Base-by-base conservation (phyloP, 225 moss, liverwort and hornwort genomes). In the Pseudisothecium myosuroides region DNA sequence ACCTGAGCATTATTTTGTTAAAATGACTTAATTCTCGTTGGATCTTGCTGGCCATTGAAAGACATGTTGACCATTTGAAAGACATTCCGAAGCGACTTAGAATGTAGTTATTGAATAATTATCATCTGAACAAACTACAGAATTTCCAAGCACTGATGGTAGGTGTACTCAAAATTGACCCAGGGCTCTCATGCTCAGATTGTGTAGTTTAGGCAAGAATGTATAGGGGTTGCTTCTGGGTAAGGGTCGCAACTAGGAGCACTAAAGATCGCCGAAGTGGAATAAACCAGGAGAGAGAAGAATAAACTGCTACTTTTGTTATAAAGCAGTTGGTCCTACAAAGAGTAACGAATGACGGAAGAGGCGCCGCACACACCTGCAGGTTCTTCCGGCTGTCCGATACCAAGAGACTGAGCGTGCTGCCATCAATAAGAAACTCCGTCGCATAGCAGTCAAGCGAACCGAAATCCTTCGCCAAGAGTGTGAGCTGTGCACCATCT, bases 381-480 rank as follows among this genome's bases (percentile, higher is more conserved):
- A 99, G 89, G 76, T 99, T 99, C 87, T 96, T 95, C 83, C 92
- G 92, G 90, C 96, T 97, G 83, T 99, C 99, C 86, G 99, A 99
- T 31, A 97, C 99, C 76, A 99, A 90, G n/a, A 99, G 97, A 94
- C 97, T 97, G n/a, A 99, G 94, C 23, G 99, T 96, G 92, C 96
- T 95, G 80, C 97, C 97, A 89, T 99, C 99, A 69, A 99, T 99
- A 59, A 99, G 92, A 94, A 99, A 99, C 89, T 99, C 99, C 68
- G 95, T 99, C 72, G 99, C 95, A 80, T 92, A 97, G 91, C 99
- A 99, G 90, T 99, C 99, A 39, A 99, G 94, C 22, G 97, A 92
- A 79, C 96, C 96, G 55, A 99, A 99, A 92, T 99, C 99, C 90
- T 99, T 99, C 55, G 99, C 99, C 86, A 99, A 93, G 68, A 96